Conservation (phyloP, 306 rosid species). For the Mimosa pudica region DNA sequence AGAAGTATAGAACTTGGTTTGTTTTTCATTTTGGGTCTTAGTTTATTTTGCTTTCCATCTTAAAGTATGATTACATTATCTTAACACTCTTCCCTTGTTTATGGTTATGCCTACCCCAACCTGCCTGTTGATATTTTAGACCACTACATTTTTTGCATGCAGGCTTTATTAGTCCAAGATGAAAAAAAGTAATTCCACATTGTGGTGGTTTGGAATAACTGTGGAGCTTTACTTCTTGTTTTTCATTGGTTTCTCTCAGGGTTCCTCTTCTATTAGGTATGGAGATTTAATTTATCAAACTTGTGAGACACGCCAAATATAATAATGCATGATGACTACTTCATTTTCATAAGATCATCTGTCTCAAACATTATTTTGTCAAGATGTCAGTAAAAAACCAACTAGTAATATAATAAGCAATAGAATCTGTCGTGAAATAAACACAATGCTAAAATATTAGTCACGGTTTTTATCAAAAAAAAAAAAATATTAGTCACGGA, state of each 20-base stretch:
- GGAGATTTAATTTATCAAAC: not conserved
- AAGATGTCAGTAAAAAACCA: not conserved
- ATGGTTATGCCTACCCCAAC: not conserved
- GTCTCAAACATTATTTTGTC: not conserved
- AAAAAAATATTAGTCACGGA: too few relatives aligned
- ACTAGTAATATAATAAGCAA: too few relatives aligned
- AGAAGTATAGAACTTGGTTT: not conserved
- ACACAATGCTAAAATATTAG: too few relatives aligned
- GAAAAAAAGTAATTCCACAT: constrained; percentile 14
- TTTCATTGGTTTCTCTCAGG: constrained; percentile 31
- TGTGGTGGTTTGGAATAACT: constrained; percentile 33
- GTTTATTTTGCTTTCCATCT: not conserved
- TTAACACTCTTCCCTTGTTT: not conserved
- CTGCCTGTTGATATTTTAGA: too few relatives aligned
- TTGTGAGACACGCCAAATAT: not conserved
- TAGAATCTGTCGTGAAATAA: too few relatives aligned
- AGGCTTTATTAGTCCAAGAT: constrained; percentile 29
- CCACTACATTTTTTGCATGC: constrained; percentile 18
- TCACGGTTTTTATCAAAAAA: too few relatives aligned
- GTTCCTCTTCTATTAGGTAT: not conserved
- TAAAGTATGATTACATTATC: not conserved
- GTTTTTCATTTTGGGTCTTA: not conserved
- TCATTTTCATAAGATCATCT: not conserved
- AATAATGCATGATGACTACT: not conserved
- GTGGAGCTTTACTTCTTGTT: constrained; percentile 33